These are phyloP conservation scores for Trypethelium eluteriae DNA, from an alignment of 495 filamentous ascomycete genomes.

Conservation along the genomic window DNA sequence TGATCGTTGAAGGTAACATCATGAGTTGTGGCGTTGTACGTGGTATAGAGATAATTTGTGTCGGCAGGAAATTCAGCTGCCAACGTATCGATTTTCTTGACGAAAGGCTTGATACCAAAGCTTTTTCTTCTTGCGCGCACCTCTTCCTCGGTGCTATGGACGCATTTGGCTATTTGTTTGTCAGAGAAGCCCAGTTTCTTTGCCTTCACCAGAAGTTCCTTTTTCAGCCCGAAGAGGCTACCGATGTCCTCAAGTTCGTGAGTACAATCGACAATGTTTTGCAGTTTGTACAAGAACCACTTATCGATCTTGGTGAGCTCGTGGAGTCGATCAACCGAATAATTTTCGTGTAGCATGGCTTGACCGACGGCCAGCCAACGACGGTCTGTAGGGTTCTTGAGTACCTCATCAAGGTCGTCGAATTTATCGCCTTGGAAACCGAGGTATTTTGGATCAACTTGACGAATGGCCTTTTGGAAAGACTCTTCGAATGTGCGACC, in stretches of 20 bases:
- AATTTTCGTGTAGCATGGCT: constrained; percentile 93
- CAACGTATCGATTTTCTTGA: constrained; percentile 97
- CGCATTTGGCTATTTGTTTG: constrained; percentile 82
- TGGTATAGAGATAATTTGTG: constrained; percentile 96
- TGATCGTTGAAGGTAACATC: constrained; percentile 95
- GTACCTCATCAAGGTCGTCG: constrained; percentile 80
- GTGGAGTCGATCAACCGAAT: constrained; percentile 82
- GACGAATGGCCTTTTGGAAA: constrained; percentile 96
- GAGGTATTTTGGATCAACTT: constrained; percentile 84
- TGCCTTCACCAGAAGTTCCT: constrained; percentile 76
- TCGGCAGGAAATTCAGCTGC: constrained; percentile 97
- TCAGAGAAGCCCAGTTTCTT: constrained; percentile 99
- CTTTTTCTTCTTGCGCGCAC: constrained; percentile 77
- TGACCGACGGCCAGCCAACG: constrained; percentile 96
- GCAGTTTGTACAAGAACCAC: constrained; percentile 96
- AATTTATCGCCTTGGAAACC: constrained; percentile 96
- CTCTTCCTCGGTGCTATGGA: constrained; percentile 78
- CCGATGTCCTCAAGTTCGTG: constrained; percentile 82
- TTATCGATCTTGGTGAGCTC: constrained; percentile 93
- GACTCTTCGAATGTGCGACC: constrained; percentile 96
- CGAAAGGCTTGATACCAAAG: constrained; percentile 80
- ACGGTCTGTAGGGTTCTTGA: constrained; percentile 87
- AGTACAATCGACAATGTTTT: constrained; percentile 88
- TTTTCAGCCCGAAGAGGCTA: constrained; percentile 74
- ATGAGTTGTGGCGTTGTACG: constrained; percentile 93